Conservation (phyloP, 768 basidiomycete species). For the Lactarius evosmus region DNA sequence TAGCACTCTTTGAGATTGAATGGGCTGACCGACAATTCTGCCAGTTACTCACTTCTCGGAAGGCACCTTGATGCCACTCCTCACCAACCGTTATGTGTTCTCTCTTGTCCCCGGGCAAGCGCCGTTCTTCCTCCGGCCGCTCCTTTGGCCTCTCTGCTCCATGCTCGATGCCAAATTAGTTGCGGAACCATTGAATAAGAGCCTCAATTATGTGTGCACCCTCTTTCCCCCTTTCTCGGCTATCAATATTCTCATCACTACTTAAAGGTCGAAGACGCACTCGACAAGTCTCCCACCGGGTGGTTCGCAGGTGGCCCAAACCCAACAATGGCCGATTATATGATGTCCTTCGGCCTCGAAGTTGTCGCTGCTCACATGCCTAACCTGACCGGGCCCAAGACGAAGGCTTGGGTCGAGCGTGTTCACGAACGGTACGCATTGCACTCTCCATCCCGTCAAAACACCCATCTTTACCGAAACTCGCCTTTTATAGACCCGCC, state of each 20-base stretch:
- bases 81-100: slow-evolving; percentile 39
- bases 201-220: slow-evolving; percentile 33
- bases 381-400: slow-evolving; percentile 35
- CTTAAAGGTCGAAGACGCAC: slow-evolving; percentile 14
- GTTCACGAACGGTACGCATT: slow-evolving; percentile 38
- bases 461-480: neutral
- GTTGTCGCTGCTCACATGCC: slow-evolving; percentile 24
- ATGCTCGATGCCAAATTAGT: slow-evolving; percentile 32
- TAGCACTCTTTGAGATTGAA: neutral
- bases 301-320: slow-evolving; percentile 42
- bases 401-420: slow-evolving; percentile 38
- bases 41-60: slow-evolving; percentile 43
- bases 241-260: slow-evolving; percentile 3
- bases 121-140: slow-evolving; percentile 39
- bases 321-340: slow-evolving; percentile 46
- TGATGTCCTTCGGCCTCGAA: slow-evolving; percentile 44
- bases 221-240: neutral
- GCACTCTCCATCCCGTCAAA: neutral
- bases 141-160: slow-evolving; percentile 34
- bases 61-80: slow-evolving; percentile 42
- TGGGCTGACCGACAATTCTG: slow-evolving; percentile 1
- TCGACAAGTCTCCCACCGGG: slow-evolving; percentile 23
- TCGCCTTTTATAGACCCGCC: slow-evolving; percentile 32
- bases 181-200: slow-evolving; percentile 33
- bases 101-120: slow-evolving; percentile 33